Base-by-base conservation (phyloP, 441 rosid species). In the Lepidium campestre region DNA sequence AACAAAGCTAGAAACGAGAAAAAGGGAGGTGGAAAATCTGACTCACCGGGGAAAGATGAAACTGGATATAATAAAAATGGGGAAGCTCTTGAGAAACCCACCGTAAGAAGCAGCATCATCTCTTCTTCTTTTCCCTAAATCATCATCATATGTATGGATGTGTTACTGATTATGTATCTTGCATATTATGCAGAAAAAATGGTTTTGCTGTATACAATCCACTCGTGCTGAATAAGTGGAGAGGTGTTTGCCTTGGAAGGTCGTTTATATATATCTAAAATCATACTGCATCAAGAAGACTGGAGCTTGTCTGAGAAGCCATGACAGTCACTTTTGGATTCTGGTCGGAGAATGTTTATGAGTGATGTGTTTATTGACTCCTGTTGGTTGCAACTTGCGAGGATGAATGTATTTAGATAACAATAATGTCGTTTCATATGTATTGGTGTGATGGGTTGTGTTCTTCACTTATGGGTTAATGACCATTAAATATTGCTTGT, bases 1-100 rank as follows among this genome's bases (percentile, higher is more conserved):
- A 87, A 87, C 82, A 89, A 89, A 81, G 97, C 97, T 76, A 85
- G 97, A 69, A 80, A 89, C 75, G 96, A 91, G 81, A 91, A 89
- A 71, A 91, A 85, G 71, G 84, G 85, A 0, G 97, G 91, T 53
- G 88, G 82, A 41, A 83, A 79, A 46, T 75, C 77, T 10, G 86
- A 82, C n/a, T 83, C 93, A 4, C 86, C 89, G 1, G 76, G 76
- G 44, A 85, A 72, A 69, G 70, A 79, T 64, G 77, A 78, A 29
- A 34, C 80, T 31, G 68, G 71, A 18, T 67, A 29, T 65, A 81
- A 77, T 29, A 66, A 66, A 65, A 73, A 72, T 20, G 75, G 76
- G 12, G 53, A 68, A 52, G 81, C 68, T 74, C 81, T 83, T 50
- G 89, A 81, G 45, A 88, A 86, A 77, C 85, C 97, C 46, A 50